Percentiles rank a stretch among this genome's conserved stretches.
Conservation (phyloP, 2,329 filamentous ascomycete species). For the Apiospora saccharicola region DNA sequence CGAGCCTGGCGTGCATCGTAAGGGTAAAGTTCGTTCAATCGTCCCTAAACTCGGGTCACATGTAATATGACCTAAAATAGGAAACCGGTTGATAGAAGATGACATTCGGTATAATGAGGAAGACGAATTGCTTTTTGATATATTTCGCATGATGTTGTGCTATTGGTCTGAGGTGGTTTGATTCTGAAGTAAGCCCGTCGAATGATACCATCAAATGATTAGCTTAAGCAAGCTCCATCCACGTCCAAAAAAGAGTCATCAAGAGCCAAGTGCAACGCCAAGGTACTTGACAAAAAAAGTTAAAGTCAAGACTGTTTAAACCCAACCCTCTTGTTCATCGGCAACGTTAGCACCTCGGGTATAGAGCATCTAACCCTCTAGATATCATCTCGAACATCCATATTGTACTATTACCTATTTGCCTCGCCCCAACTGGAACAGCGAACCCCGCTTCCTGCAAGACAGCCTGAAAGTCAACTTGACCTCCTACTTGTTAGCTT, state of each 20-base stretch:
- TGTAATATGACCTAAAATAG: too few relatives aligned
- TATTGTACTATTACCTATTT: conserved; percentile 1
- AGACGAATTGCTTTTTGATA: background rate
- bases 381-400: background rate
- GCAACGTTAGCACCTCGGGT: background rate
- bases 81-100: background rate
- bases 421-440: background rate
- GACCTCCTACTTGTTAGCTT: conserved; percentile 11
- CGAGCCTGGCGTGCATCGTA: background rate
- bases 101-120: background rate
- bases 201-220: background rate
- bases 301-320: background rate
- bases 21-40: background rate
- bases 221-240: conserved; percentile 5
- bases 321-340: background rate
- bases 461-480: background rate
- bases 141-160: background rate
- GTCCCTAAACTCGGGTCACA: background rate
- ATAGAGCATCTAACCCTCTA: background rate
- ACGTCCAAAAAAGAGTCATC: conserved; percentile 15
- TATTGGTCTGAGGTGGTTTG: background rate
- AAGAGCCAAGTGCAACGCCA: background rate
- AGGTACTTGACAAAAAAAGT: background rate
- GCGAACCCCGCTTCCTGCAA: conserved; percentile 3
- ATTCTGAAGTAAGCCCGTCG: background rate